phyloP scores from a whole-genome alignment of 148 eudicot species.

The Rhododendron kiyosumense region DNA sequence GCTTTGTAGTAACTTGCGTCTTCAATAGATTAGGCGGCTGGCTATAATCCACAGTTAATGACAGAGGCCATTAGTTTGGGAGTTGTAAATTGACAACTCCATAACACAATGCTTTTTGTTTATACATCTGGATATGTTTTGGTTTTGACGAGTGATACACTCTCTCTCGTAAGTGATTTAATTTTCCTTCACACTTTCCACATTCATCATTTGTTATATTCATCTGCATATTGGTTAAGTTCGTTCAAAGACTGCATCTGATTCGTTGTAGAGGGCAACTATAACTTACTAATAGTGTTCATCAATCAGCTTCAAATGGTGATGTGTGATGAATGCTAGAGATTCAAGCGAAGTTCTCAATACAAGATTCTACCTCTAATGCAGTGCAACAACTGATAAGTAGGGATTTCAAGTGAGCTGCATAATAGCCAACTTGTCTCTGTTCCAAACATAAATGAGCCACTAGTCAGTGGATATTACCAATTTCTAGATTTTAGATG shows the following conservation, averaged over 20 bases:
- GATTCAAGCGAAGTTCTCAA: conserved; percentile 27
- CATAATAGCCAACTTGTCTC: conserved; percentile 18
- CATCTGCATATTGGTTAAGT: background rate
- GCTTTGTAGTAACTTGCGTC: background rate
- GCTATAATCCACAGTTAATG: background rate
- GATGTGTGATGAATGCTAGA: conserved; percentile 43
- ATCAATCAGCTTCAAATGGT: conserved; percentile 59
- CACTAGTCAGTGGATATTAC: background rate
- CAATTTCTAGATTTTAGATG: background rate
- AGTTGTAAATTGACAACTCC: conserved; percentile 9
- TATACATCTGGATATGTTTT: background rate
- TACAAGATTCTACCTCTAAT: conserved; percentile 13
- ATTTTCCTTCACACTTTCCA: background rate
- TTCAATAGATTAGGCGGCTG: background rate
- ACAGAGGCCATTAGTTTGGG: conserved; percentile 14
- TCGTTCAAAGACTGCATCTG: background rate
- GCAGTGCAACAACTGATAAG: conserved; percentile 5
- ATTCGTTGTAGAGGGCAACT: background rate
- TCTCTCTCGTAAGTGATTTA: background rate
- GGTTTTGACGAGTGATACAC: background rate
- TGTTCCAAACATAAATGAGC: conserved; percentile 6
- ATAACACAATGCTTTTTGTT: background rate
- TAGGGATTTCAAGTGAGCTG: conserved; percentile 28
- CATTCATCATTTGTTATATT: background rate
- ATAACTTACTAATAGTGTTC: conserved; percentile 25